Evolutionary conservation across 768 basidiomycete genomes (phyloP), one percentile per base, ranked within the genome.

Genomic region (Suillus lakei): DNA sequence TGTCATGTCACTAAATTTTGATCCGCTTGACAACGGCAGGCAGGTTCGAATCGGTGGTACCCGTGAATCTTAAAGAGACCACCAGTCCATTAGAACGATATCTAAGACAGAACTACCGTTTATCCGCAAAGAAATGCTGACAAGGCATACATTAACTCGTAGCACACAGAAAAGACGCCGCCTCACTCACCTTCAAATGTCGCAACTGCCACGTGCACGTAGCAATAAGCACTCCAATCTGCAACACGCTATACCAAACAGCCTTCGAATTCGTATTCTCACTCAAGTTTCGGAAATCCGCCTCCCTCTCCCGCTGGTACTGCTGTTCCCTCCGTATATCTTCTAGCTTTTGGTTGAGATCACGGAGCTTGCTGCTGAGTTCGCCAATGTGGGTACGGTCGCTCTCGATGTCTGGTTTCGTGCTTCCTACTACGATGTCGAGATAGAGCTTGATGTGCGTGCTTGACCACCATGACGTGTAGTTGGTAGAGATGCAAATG

Each of bases 251-350:
- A 78, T 98, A 99, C 94, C 95, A 99, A 53, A 99, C 92, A 1
- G 98, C 96, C 66, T 90, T 82, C n/a, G 90, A 81, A 79, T 99
- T 99, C 44, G 95, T 97, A 18, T 79, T 77, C 78, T 99, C 98
- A 70, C 93, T 96, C 67, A 98, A 78, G 78, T 95, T 82, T 44
- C 98, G 82, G 75, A 92, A 99, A 70, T 93, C 91, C 13, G 92
- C 84, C 79, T 99, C 98, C 69, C 98, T 83, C 80, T 99, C 97
- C 50, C 98, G 85, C 81, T 99, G 97, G 75, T 98, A 99, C 78
- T 96, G 93, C 80, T 99, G 98, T 79, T 99, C 98, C 30, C 95
- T 84, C 54, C 95, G 85, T 63, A 99, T 91, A 71, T 97, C 95
- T 76, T 93, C 93, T 58, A 99, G 83, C 77, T 95, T 97, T 73